Evolutionary conservation across 345 rosid species (phyloP).

Genomic region (Hevea brasiliensis): DNA sequence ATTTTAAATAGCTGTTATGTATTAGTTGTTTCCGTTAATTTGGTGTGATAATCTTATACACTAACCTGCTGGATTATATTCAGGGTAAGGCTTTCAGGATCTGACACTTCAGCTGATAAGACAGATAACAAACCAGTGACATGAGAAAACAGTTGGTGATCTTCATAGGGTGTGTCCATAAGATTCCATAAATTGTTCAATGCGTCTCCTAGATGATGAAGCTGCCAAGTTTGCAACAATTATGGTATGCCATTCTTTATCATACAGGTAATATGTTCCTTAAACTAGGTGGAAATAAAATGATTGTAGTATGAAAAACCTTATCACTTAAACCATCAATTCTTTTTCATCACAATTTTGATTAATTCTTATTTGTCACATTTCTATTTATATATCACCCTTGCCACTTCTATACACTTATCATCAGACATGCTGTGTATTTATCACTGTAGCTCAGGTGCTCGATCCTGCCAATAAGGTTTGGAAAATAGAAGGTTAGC

Average conservation of each 20-base stretch:
- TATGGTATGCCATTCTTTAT: conserved; percentile 6
- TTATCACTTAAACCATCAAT: background rate
- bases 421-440: background rate
- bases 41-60: conserved; percentile 12
- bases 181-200: conserved; percentile 86
- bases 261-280: background rate
- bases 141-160: conserved; percentile 57
- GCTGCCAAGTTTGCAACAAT: conserved; percentile 48
- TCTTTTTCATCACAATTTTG: background rate
- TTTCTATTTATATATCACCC: background rate
- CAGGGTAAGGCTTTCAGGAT: conserved; percentile 73
- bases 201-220: conserved; percentile 76
- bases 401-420: conserved; percentile 2
- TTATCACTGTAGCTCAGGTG: background rate
- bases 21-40: conserved; percentile 9
- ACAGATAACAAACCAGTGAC: conserved; percentile 53
- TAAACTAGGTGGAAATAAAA: background rate
- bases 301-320: conserved; percentile 12
- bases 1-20: conserved; percentile 13
- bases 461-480: conserved; percentile 3
- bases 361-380: conserved; percentile 5
- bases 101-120: conserved; percentile 59
- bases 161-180: conserved; percentile 75
- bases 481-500: conserved; percentile 17
- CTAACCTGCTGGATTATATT: conserved; percentile 79